Evolutionary conservation across 805 yeast species (phyloP), one percentile per base, ranked within the genome.

Genomic region (Yamadazyma endophytica): DNA sequence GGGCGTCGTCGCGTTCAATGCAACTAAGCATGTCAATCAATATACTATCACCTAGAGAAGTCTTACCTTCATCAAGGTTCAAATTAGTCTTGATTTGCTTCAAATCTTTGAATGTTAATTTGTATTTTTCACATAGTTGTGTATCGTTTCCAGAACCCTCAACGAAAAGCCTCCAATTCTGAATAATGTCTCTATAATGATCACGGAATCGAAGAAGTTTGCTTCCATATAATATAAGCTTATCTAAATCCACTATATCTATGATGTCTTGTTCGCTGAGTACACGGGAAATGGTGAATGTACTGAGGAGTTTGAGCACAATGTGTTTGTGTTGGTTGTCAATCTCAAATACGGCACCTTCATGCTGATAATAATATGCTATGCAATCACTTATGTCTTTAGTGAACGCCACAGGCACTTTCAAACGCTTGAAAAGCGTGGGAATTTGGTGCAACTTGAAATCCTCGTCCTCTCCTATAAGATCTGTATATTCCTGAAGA

Each of bases 1-100:
- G 69, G 7, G 46, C 41, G 1, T 50, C 35, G 23, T 50, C 56
- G 8, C 53, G 46, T 5, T 52, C 28, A 23, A 61, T 47, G 29
- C 68, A 58, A 23, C 68, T 55, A 8, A 65, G 43, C 72, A 65
- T 65, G 32, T 65, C 70, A 5, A 65, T 65, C 21, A 65, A 46
- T 5, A 62, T 42, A 6, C 54, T 30, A 31, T 64, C 69, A 11
- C 52, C 40, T 13, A 64, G 40, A 7, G 26, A 19, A 13, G 30
- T 26, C 13, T 39, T 41, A 1, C 42, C 32, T 6, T 36, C 33
- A 19, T 60, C 68, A n/a, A 64, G 41, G 13, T 47, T 49, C 20
- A 64, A 43, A 5, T 32, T 30, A 2, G 39, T 30, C 34, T 65
- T 64, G 25, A 64, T 50, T 5, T 29, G 36, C 28, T 53, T 49